Base-by-base conservation (phyloP, 257 asterid genomes). In the Rauvolfia tetraphylla region DNA sequence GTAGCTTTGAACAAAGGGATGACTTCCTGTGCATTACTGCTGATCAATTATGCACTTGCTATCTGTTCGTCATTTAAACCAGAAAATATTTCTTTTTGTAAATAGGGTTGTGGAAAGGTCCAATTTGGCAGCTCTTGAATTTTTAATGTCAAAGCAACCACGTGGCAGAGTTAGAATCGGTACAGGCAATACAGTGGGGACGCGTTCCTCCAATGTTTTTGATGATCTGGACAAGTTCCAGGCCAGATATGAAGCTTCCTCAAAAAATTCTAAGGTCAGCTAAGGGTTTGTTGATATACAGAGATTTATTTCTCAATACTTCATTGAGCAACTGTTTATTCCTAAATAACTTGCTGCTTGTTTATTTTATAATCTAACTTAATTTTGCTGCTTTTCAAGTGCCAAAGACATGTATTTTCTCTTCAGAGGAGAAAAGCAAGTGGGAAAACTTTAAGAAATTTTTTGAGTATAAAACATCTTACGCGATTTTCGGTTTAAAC, bases 91-190 rank as follows among this genome's bases (percentile, higher is more conserved):
- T 39, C 9, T 7, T 31, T n/a, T n/a, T 68, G 33, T 68, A 78
- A 46, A 67, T 46, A 94, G 98, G 78, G 80, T 85, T 53, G 93
- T 90, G 83, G 92, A 88, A 80, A 86, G 93, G 80, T 89, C 95
- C 5, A 80, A 90, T 54, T 82, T 94, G 89, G 90, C 98, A 70
- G 97, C 98, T 36, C 93, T 94, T 17, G 98, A 94, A 57, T 94
- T 88, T 86, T 74, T 94, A 48, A 94, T 92, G 98, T 90, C 98
- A 0, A 89, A 94, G 82, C 91, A 87, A 76, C 96, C 95, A 1
- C 90, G 98, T 0, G 95, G 92, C 8, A 86, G 69, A 23, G 98
- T 94, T 25, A 81, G 96, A 77, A 79, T 90, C 15, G 97, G 98
- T 0, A 84, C 87, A 42, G 85, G 96, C 66, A 90, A 91, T 72